Base-by-base conservation (phyloP, 257 asterid genomes). In the Schizonepeta tenuifolia region DNA sequence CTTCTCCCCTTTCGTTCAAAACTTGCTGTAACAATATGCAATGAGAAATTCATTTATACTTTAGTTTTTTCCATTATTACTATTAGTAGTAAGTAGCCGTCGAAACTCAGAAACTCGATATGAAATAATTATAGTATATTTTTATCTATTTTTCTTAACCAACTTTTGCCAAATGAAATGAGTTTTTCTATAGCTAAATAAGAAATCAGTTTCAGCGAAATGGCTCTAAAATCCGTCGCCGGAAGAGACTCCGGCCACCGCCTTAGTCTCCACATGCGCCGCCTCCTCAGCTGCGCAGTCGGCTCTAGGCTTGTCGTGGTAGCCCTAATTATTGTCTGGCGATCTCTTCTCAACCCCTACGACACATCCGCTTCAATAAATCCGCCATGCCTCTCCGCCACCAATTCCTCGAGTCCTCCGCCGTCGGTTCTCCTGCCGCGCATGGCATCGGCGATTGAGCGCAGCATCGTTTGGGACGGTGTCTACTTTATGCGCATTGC, bases 391-490 rank as follows among this genome's bases (percentile, higher is more conserved):
- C 95, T 93, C 68, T 14, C 82, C 59, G 35, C 80, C 53, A 1
- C 79, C 46, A 24, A 67, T 24, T 65, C 82, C 62, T 76, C 81
- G 0, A 64, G 9, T 70, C 61, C 77, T 28, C 72, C 78, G 65
- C 76, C 75, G 57, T 44, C 85, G 41, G 73, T 83, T 60, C 77
- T 80, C 28, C 81, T 94, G 21, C 96, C 96, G 12, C 54, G 76
- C 8, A 20, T 90, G 1, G 92, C 91, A 13, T 70, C 86, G 13
- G 84, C 87, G 33, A 77, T 94, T 24, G 97, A 94, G 87, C 78
- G 76, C 54, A 86, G 98, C 80, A 80, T 94, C 33, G 99, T 91
- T 18, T 94, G 99, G 99, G 99, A 94, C 73, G 75, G 97, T 41
- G 98, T 91, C 54, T 89, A 91, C 84, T 94, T 88, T 69, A 77